Evolutionary conservation across 768 basidiomycete genomes (phyloP).

Genomic region (Galerina sulciceps): DNA sequence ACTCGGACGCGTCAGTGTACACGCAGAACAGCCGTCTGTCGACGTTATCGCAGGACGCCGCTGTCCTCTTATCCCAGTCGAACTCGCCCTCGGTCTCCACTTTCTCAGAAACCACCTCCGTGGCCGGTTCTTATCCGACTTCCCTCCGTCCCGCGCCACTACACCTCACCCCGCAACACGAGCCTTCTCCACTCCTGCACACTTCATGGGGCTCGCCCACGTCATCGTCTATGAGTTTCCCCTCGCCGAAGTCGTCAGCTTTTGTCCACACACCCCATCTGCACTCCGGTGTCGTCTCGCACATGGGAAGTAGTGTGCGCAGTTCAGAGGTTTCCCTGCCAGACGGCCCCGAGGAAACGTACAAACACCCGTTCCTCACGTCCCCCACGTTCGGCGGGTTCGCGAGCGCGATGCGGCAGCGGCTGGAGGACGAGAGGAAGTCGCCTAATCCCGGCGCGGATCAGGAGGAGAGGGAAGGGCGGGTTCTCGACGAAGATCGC

Average conservation of each 20-base stretch:
- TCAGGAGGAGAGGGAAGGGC: not conserved
- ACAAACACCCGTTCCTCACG: not conserved
- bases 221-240: slow-evolving; percentile 18
- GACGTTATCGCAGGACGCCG: slow-evolving; percentile 14
- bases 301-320: not conserved
- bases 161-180: slow-evolving; percentile 19
- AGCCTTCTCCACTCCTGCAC: slow-evolving; percentile 40
- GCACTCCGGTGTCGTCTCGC: too few relatives aligned
- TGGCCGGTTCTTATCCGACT: too few relatives aligned
- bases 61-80: not conserved
- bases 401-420: slow-evolving; percentile 40
- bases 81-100: not conserved
- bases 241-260: too few relatives aligned
- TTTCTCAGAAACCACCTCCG: too few relatives aligned
- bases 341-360: too few relatives aligned
- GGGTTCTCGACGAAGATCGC: too few relatives aligned
- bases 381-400: slow-evolving; percentile 32
- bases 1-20: slow-evolving; percentile 40
- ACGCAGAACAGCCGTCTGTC: slow-evolving; percentile 34
- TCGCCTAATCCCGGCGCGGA: slow-evolving; percentile 1
- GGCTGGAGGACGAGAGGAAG: slow-evolving; percentile 33
- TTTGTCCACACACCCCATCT: too few relatives aligned
- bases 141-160: slow-evolving; percentile 35
- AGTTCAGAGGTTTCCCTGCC: not conserved
- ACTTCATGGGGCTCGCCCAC: slow-evolving; percentile 43